A percentile compares a stretch with the other conserved stretches of the same genome.
Evolutionary conservation across 1,284 basidiomycete species (phyloP).

Genomic region (Exobasidium cylindrosporum): DNA sequence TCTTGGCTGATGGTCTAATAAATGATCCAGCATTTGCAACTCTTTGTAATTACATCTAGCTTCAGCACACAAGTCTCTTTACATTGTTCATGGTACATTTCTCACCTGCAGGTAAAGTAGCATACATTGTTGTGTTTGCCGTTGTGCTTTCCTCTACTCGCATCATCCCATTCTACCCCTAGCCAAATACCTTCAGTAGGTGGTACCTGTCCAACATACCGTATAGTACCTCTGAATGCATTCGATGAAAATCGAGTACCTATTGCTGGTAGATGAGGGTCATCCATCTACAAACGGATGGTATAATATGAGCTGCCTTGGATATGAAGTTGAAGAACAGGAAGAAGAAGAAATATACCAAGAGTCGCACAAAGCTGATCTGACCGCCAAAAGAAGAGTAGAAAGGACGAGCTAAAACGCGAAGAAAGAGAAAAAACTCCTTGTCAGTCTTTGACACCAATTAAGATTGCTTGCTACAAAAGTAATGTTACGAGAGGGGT

Average conservation of each 20-base stretch:
- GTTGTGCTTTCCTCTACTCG: conserved; percentile 76
- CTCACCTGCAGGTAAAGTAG: conserved; percentile 64
- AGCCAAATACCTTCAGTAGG: conserved; percentile 74
- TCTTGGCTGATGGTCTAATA: conserved; percentile 30
- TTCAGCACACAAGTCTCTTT: background rate
- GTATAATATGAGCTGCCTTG: too few relatives aligned
- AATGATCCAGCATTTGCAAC: conserved; percentile 30
- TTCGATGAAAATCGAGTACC: conserved; percentile 34
- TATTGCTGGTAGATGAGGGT: conserved; percentile 7
- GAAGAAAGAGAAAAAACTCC: background rate
- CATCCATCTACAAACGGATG: background rate
- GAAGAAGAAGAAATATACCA: too few relatives aligned
- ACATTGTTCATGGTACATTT: conserved; percentile 7
- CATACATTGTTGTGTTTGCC: conserved; percentile 68
- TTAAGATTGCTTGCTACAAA: too few relatives aligned
- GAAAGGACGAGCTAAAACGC: background rate
- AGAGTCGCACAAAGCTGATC: background rate
- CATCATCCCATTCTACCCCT: conserved; percentile 92
- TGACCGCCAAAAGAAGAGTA: background rate
- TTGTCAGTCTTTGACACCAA: too few relatives aligned
- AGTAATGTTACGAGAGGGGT: too few relatives aligned
- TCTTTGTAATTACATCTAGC: conserved; percentile 11
- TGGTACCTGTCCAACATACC: conserved; percentile 68
- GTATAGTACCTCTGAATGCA: conserved; percentile 61
- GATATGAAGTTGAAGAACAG: too few relatives aligned